These are phyloP conservation scores for Oidium heveae DNA, from an alignment of 2,329 filamentous ascomycete genomes.

Conservation along the genomic window DNA sequence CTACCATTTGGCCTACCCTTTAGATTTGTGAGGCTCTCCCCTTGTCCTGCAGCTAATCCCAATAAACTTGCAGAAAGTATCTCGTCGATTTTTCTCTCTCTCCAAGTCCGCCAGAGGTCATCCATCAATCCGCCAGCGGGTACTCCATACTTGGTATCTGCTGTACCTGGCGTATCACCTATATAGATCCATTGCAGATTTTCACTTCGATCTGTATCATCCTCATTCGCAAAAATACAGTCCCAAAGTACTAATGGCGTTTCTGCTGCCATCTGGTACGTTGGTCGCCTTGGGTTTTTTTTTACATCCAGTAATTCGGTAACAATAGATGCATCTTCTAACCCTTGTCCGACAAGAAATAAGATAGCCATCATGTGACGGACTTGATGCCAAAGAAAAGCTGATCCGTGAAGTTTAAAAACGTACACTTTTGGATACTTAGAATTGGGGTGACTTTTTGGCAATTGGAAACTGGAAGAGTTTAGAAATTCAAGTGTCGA, in stretches of 20 bases:
- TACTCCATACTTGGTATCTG: slow-evolving; percentile 32
- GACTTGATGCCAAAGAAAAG: slow-evolving; percentile 96
- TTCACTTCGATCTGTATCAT: slow-evolving; percentile 23
- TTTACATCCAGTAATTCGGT: slow-evolving; percentile 47
- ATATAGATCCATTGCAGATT: slow-evolving; percentile 55
- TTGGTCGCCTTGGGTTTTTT: slow-evolving; percentile 49
- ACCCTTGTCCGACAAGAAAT: slow-evolving; percentile 76
- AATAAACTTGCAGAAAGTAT: slow-evolving; percentile 52
- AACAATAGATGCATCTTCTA: slow-evolving; percentile 53
- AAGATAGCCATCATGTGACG: slow-evolving; percentile 77
- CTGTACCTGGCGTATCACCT: slow-evolving; percentile 34
- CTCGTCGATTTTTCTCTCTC: slow-evolving; percentile 71
- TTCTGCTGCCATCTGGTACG: slow-evolving; percentile 78
- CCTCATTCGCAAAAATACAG: slow-evolving; percentile 51
- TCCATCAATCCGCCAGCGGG: slow-evolving; percentile 37
- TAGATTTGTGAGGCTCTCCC: slow-evolving; percentile 7
- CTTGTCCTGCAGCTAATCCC: slow-evolving; percentile 27
- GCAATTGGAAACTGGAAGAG: slow-evolving; percentile 19
- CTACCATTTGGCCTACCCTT: neutral
- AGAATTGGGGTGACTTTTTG: neutral
- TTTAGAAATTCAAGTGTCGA: slow-evolving; percentile 31
- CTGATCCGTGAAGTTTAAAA: slow-evolving; percentile 70
- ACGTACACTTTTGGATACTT: slow-evolving; percentile 44
- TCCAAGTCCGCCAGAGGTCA: slow-evolving; percentile 62
- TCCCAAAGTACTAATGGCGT: slow-evolving; percentile 86